Evolutionary conservation across 2,329 filamentous ascomycete species (phyloP).

Genomic region (Xylaria sp.): DNA sequence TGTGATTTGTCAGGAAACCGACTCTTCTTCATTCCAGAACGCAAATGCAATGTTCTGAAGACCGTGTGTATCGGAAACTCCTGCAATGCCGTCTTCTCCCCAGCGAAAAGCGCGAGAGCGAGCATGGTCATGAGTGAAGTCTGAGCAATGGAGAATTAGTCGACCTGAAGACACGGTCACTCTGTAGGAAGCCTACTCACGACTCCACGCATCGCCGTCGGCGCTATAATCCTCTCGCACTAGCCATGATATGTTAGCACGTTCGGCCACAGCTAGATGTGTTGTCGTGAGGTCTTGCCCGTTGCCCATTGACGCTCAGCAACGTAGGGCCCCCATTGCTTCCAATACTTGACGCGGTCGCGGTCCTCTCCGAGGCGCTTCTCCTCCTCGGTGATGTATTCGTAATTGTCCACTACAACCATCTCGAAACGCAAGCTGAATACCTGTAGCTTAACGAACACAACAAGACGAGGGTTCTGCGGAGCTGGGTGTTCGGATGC

Average conservation of each 20-base stretch:
- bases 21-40: conserved; percentile 99
- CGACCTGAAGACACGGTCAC: not conserved
- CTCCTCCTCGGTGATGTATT: conserved; percentile 91
- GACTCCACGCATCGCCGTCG: conserved; percentile 94
- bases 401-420: conserved; percentile 90
- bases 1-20: conserved; percentile 37
- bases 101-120: conserved; percentile 90
- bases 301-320: conserved; percentile 96
- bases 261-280: conserved; percentile 23
- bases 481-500: not conserved
- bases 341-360: conserved; percentile 91
- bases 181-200: conserved; percentile 64
- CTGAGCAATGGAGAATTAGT: conserved; percentile 59
- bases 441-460: not conserved
- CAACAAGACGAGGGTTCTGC: conserved; percentile 4
- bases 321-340: conserved; percentile 96
- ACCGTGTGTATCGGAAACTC: conserved; percentile 90
- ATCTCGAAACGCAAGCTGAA: conserved; percentile 60
- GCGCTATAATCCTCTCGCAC: conserved; percentile 92
- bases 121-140: conserved; percentile 94
- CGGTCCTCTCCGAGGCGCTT: conserved; percentile 87
- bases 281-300: conserved; percentile 63
- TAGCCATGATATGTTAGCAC: conserved; percentile 49
- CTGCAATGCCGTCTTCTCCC: conserved; percentile 97
- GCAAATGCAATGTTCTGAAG: conserved; percentile 92